These are phyloP conservation scores for Globisporangium acanthophoron DNA, from an alignment of 352 stramenopile species.

Conservation along the genomic window DNA sequence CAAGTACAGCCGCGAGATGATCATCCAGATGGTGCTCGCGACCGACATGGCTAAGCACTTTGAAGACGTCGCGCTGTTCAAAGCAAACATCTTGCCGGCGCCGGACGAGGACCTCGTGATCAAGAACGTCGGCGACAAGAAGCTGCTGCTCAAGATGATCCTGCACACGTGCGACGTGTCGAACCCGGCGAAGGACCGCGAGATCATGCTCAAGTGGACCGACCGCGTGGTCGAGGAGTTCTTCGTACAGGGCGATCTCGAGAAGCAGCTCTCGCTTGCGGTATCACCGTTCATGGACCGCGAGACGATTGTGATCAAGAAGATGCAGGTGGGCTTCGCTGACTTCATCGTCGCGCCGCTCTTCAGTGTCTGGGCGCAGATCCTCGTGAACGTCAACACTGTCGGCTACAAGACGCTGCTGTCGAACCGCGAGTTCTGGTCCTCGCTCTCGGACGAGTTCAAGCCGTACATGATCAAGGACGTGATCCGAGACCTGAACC, in stretches of 20 bases:
- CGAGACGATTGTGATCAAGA: slow-evolving; percentile 87
- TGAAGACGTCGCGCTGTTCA: slow-evolving; percentile 84
- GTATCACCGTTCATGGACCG: slow-evolving; percentile 93
- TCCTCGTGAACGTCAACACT: slow-evolving; percentile 60
- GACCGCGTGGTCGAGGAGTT: slow-evolving; percentile 94
- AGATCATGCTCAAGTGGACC: slow-evolving; percentile 90
- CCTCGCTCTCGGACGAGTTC: slow-evolving; percentile 70
- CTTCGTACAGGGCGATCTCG: slow-evolving; percentile 94
- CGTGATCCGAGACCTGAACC: slow-evolving; percentile 46
- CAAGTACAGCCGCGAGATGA: slow-evolving; percentile 85
- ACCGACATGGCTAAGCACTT: slow-evolving; percentile 91
- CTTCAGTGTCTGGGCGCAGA: slow-evolving; percentile 84
- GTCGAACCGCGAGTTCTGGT: slow-evolving; percentile 82
- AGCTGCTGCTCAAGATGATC: slow-evolving; percentile 87
- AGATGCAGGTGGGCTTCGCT: slow-evolving; percentile 94
- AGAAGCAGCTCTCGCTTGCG: slow-evolving; percentile 86
- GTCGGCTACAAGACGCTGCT: slow-evolving; percentile 65
- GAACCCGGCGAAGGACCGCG: slow-evolving; percentile 88
- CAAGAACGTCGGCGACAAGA: slow-evolving; percentile 84
- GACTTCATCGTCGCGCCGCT: slow-evolving; percentile 91
- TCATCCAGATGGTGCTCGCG: slow-evolving; percentile 88
- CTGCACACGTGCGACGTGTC: slow-evolving; percentile 93
- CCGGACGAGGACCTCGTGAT: slow-evolving; percentile 64
- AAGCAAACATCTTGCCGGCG: slow-evolving; percentile 75
- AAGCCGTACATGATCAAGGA: slow-evolving; percentile 85